Evolutionary conservation across 2,329 filamentous ascomycete genomes (phyloP), one percentile per base, ranked within the genome.

Genomic region (Zarea fungicola): DNA sequence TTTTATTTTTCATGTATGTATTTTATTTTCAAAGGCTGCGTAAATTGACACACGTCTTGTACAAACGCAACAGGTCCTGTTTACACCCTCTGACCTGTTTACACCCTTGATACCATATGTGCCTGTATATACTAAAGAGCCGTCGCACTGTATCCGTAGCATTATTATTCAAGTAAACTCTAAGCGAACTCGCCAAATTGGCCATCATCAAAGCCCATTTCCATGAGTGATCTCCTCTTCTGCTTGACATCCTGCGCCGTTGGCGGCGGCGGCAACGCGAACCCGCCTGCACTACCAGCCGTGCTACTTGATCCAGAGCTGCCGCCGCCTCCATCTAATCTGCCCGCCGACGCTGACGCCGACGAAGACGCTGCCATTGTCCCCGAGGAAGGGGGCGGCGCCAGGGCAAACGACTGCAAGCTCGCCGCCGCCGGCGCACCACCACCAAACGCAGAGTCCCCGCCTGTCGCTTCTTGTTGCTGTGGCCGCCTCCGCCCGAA

Each of bases 191-290:
- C 89, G 18, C 88, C 89, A 77, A 90, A 91, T 61, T 92, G 85
- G 2, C 89, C 89, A 63, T 95, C 87, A 60, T 95, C 89, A 59
- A 93, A 93, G 1, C 88, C 88, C 55, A 92, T 60, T 51, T 89
- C 83, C 60, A 83, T 72, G 5, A 76, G 70, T 11, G 78, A 76
- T 58, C 69, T 70, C 58, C 77, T 73, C 66, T 81, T 77, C 65
- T 78, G 73, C 67, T 79, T 82, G n/a, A 80, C 74, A 51, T 80
- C 78, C 55, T 74, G 72, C 13, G 77, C 78, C 52, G 75, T 81
- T 2, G 85, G 84, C 7, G 86, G 85, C 23, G 87, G 84, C 6
- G 86, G 83, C 48, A 88, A 67, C 52, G 84, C 76, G 39, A 70
- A 68, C 1, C 65, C 60, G 14, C 60, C 60, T 78, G 74, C 51